Evolutionary conservation across 202 grass and related monocot species (phyloP), one percentile per base, ranked within the genome.

Genomic region (Schoenoplectus triqueter): DNA sequence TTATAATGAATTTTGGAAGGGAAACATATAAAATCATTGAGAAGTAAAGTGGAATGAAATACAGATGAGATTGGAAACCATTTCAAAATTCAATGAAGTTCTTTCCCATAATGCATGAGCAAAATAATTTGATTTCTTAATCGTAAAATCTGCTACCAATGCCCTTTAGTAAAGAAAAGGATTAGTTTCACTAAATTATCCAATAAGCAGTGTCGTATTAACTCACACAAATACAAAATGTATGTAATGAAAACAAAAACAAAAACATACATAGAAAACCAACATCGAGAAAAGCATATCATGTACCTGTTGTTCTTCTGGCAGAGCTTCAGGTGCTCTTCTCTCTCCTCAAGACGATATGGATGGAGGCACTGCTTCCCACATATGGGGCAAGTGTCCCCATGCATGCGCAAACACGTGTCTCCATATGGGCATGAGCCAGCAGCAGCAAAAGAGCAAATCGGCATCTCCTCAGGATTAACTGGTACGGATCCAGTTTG

Each of bases 361-460:
- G 94, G 94, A 80, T 94, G 90, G 79, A 92, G 82, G 71, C 90
- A 92, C 40, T 89, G 85, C 71, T 90, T 97, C 78, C 82, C 88
- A 82, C 94, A 97, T 68, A 87, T 84, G 40, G 73, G 63, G 80
- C 92, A 94, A 59, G 85, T 18, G 75, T 97, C 84, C 47, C 90
- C 92, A 79, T 97, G 90, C 70, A 90, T 91, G 64, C 84, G 84
- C 83, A 87, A 63, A 66, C 92, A 97, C 22, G 67, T 84, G 85
- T 94, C 69, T 56, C 94, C 89, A 86, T 89, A 86, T 62, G 90
- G 90, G 69, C 90, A 97, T 77, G 69, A 92, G 64, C 92, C 88
- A 66, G 87, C 87, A 67, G 90, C 86, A 81, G 84, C 83, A 87
- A 90, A 85, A 39, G 94, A 90, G 81, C 88, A 97, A 64, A 92